phyloP scores from a whole-genome alignment of 2,329 filamentous ascomycete species.

The Aspergillus fumigatus region DNA sequence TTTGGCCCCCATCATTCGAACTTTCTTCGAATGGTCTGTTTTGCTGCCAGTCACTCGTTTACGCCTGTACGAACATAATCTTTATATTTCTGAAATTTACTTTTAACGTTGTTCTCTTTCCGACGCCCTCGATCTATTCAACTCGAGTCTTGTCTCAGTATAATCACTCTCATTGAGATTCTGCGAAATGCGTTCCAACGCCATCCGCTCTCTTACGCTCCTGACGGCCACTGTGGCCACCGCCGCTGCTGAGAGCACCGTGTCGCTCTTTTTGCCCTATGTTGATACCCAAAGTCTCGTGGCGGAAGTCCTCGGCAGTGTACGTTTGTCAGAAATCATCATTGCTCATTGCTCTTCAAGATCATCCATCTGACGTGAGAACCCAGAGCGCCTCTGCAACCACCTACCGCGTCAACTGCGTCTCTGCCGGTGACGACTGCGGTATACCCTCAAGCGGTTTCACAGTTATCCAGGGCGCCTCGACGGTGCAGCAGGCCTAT shows the following conservation, averaged over 20 bases:
- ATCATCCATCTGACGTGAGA: neutral
- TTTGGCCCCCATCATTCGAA: neutral
- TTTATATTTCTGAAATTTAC: neutral
- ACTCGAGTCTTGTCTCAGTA: neutral
- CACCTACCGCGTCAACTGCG: slow-evolving; percentile 17
- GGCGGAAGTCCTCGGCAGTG: neutral
- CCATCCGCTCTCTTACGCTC: neutral
- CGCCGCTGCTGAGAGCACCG: slow-evolving; percentile 15
- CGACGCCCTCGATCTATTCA: neutral
- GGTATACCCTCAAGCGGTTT: slow-evolving; percentile 4
- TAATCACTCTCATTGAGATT: neutral
- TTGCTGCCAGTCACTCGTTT: neutral
- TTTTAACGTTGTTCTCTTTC: neutral
- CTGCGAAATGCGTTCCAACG: neutral
- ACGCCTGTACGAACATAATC: neutral
- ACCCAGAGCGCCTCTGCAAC: slow-evolving; percentile 14
- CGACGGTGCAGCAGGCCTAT: slow-evolving; percentile 2
- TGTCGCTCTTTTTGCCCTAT: slow-evolving; percentile 18
- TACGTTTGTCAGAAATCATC: neutral
- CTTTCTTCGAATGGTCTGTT: neutral
- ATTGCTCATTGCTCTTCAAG: neutral
- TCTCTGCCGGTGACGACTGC: slow-evolving; percentile 7
- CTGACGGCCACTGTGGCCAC: neutral
- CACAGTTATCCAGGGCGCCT: slow-evolving; percentile 10
- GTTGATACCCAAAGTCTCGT: neutral